Percentiles rank a stretch among this genome's conserved stretches.
These are phyloP conservation scores for Candida albicans DNA, from an alignment of 1,139 yeast genomes.

Conservation along the genomic window DNA sequence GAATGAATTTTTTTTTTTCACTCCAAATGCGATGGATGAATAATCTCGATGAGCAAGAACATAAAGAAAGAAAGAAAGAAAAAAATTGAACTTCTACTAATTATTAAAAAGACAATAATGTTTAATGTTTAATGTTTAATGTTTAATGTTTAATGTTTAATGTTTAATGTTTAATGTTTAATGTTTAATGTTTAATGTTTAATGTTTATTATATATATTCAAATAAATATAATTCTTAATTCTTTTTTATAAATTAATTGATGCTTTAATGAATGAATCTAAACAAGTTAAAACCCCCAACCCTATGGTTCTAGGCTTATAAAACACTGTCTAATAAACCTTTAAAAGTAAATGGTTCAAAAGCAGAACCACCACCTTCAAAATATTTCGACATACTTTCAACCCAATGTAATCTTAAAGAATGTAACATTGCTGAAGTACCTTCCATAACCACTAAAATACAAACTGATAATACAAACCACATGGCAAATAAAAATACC, in stretches of 20 bases:
- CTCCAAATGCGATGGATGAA: not conserved
- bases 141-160: too few species aligned
- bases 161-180: too few species aligned
- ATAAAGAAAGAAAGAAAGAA: too few species aligned
- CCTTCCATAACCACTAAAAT: constrained; percentile 84
- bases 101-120: too few species aligned
- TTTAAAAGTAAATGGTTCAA: constrained; percentile 65
- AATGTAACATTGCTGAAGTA: constrained; percentile 83
- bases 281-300: not conserved
- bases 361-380: constrained; percentile 77
- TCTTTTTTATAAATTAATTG: not conserved
- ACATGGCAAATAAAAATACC: constrained; percentile 70
- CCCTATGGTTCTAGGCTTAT: too few species aligned
- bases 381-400: constrained; percentile 85
- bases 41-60: not conserved
- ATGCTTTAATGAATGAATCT: not conserved
- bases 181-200: too few species aligned
- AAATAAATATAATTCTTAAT: not conserved
- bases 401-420: constrained; percentile 84
- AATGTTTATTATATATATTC: not conserved
- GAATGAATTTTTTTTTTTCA: not conserved
- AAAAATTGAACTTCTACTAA: too few species aligned
- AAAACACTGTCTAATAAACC: constrained; percentile 34
- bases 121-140: too few species aligned
- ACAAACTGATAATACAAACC: constrained; percentile 73